Evolutionary conservation across 371 early-diverging fungal species (phyloP).

Genomic region (Mucor indicus): DNA sequence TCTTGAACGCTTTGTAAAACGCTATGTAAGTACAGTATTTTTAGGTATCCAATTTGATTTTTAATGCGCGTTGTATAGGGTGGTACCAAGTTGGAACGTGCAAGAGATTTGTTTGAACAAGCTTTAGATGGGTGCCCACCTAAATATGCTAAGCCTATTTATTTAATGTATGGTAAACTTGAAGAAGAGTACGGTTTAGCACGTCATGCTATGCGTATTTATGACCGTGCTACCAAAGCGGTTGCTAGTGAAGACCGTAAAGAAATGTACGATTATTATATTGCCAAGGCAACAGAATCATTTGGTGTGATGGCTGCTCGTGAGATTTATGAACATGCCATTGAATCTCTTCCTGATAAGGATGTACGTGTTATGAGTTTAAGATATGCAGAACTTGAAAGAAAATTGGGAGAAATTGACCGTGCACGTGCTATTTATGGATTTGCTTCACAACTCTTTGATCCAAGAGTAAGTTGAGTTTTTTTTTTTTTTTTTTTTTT

Average conservation of each 20-base stretch:
- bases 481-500: neutral
- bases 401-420: conserved; percentile 92
- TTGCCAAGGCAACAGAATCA: conserved; percentile 82
- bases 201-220: conserved; percentile 90
- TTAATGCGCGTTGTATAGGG: conserved; percentile 42
- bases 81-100: conserved; percentile 84
- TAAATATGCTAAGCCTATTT: conserved; percentile 83
- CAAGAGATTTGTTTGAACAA: conserved; percentile 95
- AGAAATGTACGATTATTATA: conserved; percentile 86
- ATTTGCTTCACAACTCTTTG: conserved; percentile 86
- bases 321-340: conserved; percentile 89
- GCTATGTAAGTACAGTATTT: conserved; percentile 59
- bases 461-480: conserved; percentile 69
- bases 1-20: conserved; percentile 80
- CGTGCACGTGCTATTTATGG: conserved; percentile 91
- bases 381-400: conserved; percentile 86
- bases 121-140: conserved; percentile 88
- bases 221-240: conserved; percentile 84
- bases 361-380: conserved; percentile 79
- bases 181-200: conserved; percentile 95
- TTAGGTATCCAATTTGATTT: neutral
- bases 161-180: conserved; percentile 88
- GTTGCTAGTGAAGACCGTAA: conserved; percentile 75
- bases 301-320: conserved; percentile 88
- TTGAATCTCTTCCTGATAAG: conserved; percentile 83